Conservation (phyloP, 202 grass and related monocot species). For the Carex arenaria region DNA sequence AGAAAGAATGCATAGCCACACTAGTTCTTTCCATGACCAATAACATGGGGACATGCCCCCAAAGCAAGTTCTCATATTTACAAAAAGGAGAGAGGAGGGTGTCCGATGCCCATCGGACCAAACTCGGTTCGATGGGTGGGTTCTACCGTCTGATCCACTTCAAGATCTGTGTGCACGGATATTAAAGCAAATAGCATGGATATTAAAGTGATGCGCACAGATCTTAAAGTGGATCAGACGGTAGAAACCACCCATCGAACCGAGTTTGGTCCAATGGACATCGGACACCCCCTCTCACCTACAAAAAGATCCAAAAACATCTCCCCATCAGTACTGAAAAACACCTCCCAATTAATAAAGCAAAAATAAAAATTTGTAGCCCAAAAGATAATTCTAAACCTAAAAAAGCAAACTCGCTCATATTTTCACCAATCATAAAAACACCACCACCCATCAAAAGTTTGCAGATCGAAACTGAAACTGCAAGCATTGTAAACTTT, state of each 20-base stretch:
- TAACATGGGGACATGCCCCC: not conserved
- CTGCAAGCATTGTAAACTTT: not conserved
- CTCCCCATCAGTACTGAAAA: too few species aligned
- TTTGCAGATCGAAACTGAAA: not conserved
- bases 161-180: too few species aligned
- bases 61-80: not conserved
- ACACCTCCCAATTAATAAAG: not conserved
- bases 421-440: not conserved
- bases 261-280: too few species aligned
- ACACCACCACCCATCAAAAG: not conserved
- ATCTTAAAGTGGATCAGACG: too few species aligned
- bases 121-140: too few species aligned
- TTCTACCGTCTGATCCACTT: too few species aligned
- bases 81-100: too few species aligned
- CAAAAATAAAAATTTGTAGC: not conserved
- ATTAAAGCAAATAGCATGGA: too few species aligned
- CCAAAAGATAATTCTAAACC: not conserved
- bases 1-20: not conserved
- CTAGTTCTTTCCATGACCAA: not conserved
- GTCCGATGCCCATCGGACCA: too few species aligned
- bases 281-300: too few species aligned
- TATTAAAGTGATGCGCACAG: too few species aligned
- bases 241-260: too few species aligned
- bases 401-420: not conserved
- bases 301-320: not conserved